phyloP scores from a whole-genome alignment of 208 protist species.

The Trypanosoma theileri region DNA sequence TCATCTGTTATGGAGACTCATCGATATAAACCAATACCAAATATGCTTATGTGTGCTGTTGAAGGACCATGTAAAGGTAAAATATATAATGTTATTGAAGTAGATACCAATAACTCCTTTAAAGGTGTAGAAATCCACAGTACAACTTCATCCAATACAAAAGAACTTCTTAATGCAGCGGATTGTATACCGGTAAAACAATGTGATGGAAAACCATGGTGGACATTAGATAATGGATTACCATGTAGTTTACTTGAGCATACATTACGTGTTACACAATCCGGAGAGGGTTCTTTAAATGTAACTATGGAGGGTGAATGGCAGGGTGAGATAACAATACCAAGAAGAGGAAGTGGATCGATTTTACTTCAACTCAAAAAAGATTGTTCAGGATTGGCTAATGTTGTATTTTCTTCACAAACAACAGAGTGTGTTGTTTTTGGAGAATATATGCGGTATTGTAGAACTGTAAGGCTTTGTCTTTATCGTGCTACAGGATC shows the following conservation, averaged over 20 bases:
- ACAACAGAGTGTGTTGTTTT: slow-evolving; percentile 34
- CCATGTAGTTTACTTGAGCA: slow-evolving; percentile 83
- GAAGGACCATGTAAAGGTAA: slow-evolving; percentile 25
- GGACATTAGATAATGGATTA: slow-evolving; percentile 57
- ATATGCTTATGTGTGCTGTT: slow-evolving; percentile 54
- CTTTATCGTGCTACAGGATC: slow-evolving; percentile 22
- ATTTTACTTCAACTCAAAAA: slow-evolving; percentile 26
- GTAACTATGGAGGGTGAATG: slow-evolving; percentile 70
- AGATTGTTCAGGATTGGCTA: slow-evolving; percentile 24
- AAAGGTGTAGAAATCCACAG: slow-evolving; percentile 7
- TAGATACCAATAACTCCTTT: slow-evolving; percentile 4
- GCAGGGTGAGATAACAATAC: slow-evolving; percentile 51
- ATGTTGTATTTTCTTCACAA: slow-evolving; percentile 11
- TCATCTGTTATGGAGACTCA: slow-evolving; percentile 48
- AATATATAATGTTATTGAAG: slow-evolving; percentile 22
- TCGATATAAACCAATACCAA: slow-evolving; percentile 45
- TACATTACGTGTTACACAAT: slow-evolving; percentile 58
- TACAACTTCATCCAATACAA: background rate
- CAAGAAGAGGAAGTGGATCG: slow-evolving; percentile 17
- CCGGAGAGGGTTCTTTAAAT: slow-evolving; percentile 23
- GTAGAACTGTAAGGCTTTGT: slow-evolving; percentile 46
- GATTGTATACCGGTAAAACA: slow-evolving; percentile 84
- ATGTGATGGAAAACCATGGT: slow-evolving; percentile 63
- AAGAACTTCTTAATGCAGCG: slow-evolving; percentile 7
- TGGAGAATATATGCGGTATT: slow-evolving; percentile 65